phyloP scores from a whole-genome alignment of 805 yeast species.

The Suhomyces pyralidae region DNA sequence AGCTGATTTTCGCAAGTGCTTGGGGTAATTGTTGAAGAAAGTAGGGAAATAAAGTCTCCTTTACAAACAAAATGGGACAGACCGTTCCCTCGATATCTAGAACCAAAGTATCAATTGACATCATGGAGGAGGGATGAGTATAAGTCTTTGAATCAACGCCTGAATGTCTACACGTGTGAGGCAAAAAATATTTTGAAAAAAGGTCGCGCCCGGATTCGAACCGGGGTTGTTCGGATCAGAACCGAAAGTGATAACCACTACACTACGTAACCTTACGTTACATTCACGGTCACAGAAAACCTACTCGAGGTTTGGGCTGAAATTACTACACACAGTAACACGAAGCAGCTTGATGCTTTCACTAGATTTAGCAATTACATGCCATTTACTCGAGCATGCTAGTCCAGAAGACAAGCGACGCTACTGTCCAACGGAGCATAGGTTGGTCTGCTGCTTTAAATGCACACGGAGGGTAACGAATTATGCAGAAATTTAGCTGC shows the following conservation, averaged over 20 bases:
- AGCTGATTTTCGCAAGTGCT: conserved; percentile 26
- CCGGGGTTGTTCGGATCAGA: conserved; percentile 82
- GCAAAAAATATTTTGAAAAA: conserved; percentile 1
- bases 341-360: not conserved
- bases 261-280: conserved; percentile 44
- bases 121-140: not conserved
- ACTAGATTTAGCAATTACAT: no score
- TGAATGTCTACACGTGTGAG: not conserved
- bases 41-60: conserved; percentile 73
- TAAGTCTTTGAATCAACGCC: not conserved
- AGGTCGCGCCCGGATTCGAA: conserved; percentile 85
- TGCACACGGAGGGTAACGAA: not conserved
- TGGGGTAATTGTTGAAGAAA: conserved; percentile 51
- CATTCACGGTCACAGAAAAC: not conserved
- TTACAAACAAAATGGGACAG: conserved; percentile 88
- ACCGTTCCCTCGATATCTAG: conserved; percentile 91
- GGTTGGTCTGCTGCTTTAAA: not conserved
- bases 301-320: not conserved
- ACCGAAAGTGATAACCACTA: conserved; percentile 81
- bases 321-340: no score
- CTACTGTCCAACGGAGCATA: not conserved
- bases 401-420: not conserved
- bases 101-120: conserved; percentile 25
- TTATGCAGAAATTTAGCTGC: no score
- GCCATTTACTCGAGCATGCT: no score